Evolutionary conservation across 1,284 basidiomycete genomes (phyloP), one percentile per base, ranked within the genome.

Genomic region (Ceratobasidium sp.): DNA sequence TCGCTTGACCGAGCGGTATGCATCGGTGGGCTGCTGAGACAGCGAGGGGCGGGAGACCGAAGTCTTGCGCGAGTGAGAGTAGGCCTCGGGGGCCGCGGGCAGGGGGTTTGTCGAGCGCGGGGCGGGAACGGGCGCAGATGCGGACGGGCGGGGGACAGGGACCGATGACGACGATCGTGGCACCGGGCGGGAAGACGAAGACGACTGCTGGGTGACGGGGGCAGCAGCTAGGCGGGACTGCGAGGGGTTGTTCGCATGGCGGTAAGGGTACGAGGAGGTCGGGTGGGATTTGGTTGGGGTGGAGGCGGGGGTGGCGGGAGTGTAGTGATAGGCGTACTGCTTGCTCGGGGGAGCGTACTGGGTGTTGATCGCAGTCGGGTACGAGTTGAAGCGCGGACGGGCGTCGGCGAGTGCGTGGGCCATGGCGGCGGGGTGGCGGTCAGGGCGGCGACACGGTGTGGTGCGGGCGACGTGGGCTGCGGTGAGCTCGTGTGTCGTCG

Each of bases 311-410:
- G 64, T 57, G 64, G 64, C 47, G 64, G 64, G 52, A 7, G 50
- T 38, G 41, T 55, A 55, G 52, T 57, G 41, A 46, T 47, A 35
- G 21, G 23, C 23, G 28, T 55, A 57, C 64, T 69, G 49, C 35
- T 41, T 54, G 28, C 49, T 32, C 9, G 50, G 5, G 35, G 50
- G 64, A 4, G 64, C 35, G 28, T 69, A 47, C 64, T 44, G 52
- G 49, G 52, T 69, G 64, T 69, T 54, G 52, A 57, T 69, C 23
- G 64, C 52, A 23, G 64, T 57, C 32, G 52, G 52, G 64, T 69
- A 69, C 52, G 52, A 69, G 52, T 57, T 69, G 52, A 69, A 69
- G 64, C 64, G 52, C 32, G 64, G 64, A 32, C 64, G 64, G 9
- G 52, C 26, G 64, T 69, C 64, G 41, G 52, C 64, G 49, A 66